A percentile compares a stretch with the other conserved stretches of the same genome.
Conservation (phyloP, 257 asterid species). For the Anisodus tanguticus region DNA sequence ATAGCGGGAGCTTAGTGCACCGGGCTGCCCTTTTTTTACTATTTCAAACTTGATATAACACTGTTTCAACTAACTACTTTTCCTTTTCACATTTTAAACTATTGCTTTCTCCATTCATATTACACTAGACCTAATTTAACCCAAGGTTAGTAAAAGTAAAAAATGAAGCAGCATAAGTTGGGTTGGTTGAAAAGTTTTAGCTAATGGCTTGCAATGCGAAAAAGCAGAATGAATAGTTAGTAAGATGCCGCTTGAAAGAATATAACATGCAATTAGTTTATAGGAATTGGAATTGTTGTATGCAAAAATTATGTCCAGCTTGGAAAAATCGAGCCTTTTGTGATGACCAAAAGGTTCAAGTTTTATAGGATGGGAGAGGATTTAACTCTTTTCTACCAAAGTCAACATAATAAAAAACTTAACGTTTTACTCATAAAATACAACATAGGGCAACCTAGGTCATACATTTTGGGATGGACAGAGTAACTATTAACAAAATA, state of each 20-base stretch:
- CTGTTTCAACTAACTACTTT: background rate
- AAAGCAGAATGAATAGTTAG: background rate
- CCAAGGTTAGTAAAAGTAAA: background rate
- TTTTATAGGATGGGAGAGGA: background rate
- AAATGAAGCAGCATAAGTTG: background rate
- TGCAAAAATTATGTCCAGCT: background rate
- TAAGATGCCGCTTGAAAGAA: background rate
- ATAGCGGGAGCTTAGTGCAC: too few relatives aligned
- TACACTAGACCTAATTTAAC: background rate
- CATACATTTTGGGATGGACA: background rate
- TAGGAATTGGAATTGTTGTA: background rate
- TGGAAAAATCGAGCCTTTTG: background rate
- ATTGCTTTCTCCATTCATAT: background rate
- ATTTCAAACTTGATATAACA: background rate
- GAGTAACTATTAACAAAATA: background rate
- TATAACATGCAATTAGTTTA: background rate
- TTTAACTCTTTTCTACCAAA: slow-evolving; percentile 14
- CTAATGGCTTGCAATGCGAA: background rate
- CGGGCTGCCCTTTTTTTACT: background rate
- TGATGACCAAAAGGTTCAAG: background rate
- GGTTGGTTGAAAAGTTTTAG: background rate
- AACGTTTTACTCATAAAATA: background rate
- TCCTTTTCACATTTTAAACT: background rate
- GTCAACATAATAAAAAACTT: background rate
- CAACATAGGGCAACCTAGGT: background rate